phyloP scores from a whole-genome alignment of 139 green algal species.

The Monoraphidium neglectum region DNA sequence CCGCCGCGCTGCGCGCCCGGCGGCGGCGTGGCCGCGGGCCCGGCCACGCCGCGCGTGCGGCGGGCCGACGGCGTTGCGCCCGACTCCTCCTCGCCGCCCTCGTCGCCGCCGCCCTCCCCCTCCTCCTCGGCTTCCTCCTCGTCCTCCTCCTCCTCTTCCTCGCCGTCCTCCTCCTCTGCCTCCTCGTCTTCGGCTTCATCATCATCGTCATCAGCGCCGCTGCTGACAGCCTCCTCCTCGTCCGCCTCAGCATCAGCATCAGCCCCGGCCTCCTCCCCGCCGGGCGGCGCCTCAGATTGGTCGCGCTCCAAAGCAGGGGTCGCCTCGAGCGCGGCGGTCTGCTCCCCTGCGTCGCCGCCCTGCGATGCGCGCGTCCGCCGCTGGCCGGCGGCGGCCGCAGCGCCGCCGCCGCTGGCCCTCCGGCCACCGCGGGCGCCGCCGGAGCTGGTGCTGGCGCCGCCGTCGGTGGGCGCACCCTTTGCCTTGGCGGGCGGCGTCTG shows the following conservation, averaged over 20 bases:
- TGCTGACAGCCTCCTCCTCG: neutral
- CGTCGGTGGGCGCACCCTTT: neutral
- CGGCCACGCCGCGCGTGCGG: neutral
- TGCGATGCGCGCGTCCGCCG: too few relatives aligned
- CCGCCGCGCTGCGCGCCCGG: neutral
- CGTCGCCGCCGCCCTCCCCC: neutral
- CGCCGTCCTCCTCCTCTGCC: slow-evolving; percentile 25
- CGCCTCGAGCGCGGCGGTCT: neutral
- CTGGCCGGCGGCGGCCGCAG: neutral
- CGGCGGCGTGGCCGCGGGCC: neutral
- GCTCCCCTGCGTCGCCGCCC: neutral
- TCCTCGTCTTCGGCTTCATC: slow-evolving; percentile 5
- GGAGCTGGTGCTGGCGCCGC: neutral
- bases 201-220: slow-evolving; percentile 3
- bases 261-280: neutral
- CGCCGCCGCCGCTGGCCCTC: neutral
- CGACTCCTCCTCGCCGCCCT: neutral
- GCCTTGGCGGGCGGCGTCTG: too few relatives aligned
- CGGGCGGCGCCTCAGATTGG: neutral
- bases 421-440: neutral
- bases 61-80: neutral
- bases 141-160: slow-evolving; percentile 11
- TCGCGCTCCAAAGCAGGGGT: neutral
- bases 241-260: neutral
- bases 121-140: neutral